Evolutionary conservation across 164 flowering plant species (phyloP), one percentile per base, ranked within the genome.

Genomic region (Cinnamomum micranthum): DNA sequence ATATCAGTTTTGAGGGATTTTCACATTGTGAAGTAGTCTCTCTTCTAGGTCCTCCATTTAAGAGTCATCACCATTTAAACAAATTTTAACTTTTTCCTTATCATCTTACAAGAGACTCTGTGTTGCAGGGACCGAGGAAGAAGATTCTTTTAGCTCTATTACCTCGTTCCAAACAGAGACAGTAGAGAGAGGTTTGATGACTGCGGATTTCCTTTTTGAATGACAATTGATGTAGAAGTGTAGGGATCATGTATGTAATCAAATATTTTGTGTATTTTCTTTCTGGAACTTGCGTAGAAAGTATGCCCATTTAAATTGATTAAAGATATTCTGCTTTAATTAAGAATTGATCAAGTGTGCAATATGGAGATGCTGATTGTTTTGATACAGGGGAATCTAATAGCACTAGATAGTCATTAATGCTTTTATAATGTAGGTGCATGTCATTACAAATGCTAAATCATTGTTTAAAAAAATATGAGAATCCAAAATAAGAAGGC

Each of bases 401-500:
- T 55, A 15, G 20, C n/a, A 14, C n/a, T 55, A 20, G 20, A 13
- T 11, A 17, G 60, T 55, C 20, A 20, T 15, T 55, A 55, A 6
- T 55, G 60, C 6, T 55, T 55, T 55, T 20, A 55, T 52, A 31
- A 0, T 31, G 35, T 31, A 4, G 35, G 35, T 31, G 47, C 9
- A 41, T 41, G 11, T 1, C 47, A 41, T 41, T 41, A 7, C 47
- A 41, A 41, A 41, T 7, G 10, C 11, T 41, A 41, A 41, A 55
- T 15, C 28, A 10, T 64, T 24, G 4, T 9, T 10, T 0, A 31
- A 20, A 63, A 28, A 9, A 66, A 66, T 3, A 66, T 4, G 19
- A 25, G 41, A 24, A 65, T 65, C 12, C 35, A 65, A 15, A 23
- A 65, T 65, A 47, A 65, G 17, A 23, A 65, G 31, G 90, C 92